Evolutionary conservation across 2,329 filamentous ascomycete species (phyloP).

Genomic region (Pseudogymnoascus sp.): DNA sequence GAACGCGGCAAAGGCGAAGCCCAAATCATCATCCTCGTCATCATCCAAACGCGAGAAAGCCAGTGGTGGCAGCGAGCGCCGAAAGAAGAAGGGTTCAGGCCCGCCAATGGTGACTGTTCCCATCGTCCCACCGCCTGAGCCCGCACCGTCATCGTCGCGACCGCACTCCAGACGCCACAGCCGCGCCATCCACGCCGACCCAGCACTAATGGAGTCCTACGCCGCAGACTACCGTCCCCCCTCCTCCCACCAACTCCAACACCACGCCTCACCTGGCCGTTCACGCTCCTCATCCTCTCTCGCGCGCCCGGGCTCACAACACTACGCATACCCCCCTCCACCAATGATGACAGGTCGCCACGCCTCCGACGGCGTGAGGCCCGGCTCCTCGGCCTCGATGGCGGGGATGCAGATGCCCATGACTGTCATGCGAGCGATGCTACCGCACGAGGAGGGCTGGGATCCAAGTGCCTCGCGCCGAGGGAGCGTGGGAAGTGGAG

Average conservation of each 20-base stretch:
- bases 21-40: not conserved
- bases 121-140: constrained; percentile 21
- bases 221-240: constrained; percentile 21
- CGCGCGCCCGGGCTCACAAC: constrained; percentile 10
- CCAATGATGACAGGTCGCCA: constrained; percentile 16
- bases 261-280: constrained; percentile 26
- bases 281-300: constrained; percentile 23
- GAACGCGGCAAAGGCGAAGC: constrained; percentile 16
- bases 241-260: constrained; percentile 20
- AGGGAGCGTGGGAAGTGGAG: constrained; percentile 7
- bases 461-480: constrained; percentile 30
- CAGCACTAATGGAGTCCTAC: constrained; percentile 38
- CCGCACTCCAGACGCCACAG: constrained; percentile 23
- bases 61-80: constrained; percentile 18
- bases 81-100: constrained; percentile 18
- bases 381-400: constrained; percentile 29
- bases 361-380: constrained; percentile 23
- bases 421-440: constrained; percentile 23
- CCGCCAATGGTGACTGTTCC: constrained; percentile 20
- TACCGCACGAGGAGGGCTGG: constrained; percentile 42
- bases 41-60: not conserved
- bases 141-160: constrained; percentile 29
- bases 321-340: constrained; percentile 16
- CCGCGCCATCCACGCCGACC: constrained; percentile 27
- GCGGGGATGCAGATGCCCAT: constrained; percentile 11